Base-by-base conservation (phyloP, 1,284 basidiomycete species). In the Microbotryum violaceum region DNA sequence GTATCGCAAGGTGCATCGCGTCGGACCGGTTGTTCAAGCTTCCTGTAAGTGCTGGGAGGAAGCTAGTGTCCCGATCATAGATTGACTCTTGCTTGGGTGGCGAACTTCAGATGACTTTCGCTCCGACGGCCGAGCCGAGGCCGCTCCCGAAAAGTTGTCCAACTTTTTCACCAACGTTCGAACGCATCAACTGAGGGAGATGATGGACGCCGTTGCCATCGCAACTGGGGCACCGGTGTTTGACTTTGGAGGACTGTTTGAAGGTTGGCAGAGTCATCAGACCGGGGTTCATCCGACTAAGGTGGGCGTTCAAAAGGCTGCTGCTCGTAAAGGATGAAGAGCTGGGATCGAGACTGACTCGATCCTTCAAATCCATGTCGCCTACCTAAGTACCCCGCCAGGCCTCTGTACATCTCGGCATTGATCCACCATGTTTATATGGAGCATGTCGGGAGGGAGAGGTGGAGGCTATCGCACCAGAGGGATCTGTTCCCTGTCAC, bases 101-200 rank as follows among this genome's bases (percentile, higher is more conserved):
- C 56, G 48, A 9, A 54, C 49, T 8, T 10, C 60, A 68, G 66
- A 68, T 25, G 66, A 68, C 57, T 68, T 63, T 61, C 57, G 66
- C 7, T 64, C 65, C 52, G 63, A 61, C 2, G 62, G 58, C 3
- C 7, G 21, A 9, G 51, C n/a, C 16, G 63, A 62, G 48, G 66
- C 61, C 12, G 12, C 57, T 25, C 49, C 58, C 25, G 55, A 61
- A 37, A 57, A 54, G 21, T 73, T 73, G 31, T 58, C 54, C 48
- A 72, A 71, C 58, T 73, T 72, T 52, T 72, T 73, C 63, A 67
- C 68, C 54, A 67, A 72, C 58, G 57, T 69, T 16, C 62, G 71
- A 20, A 65, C 70, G 21, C 64, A 69, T 56, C 69, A 71, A 53
- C 68, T 73, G 44, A 64, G 70, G 14, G 61, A 71, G 50, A 70